phyloP scores from a whole-genome alignment of 176 grass and related monocot genomes.

The Oryza glumipatula region DNA sequence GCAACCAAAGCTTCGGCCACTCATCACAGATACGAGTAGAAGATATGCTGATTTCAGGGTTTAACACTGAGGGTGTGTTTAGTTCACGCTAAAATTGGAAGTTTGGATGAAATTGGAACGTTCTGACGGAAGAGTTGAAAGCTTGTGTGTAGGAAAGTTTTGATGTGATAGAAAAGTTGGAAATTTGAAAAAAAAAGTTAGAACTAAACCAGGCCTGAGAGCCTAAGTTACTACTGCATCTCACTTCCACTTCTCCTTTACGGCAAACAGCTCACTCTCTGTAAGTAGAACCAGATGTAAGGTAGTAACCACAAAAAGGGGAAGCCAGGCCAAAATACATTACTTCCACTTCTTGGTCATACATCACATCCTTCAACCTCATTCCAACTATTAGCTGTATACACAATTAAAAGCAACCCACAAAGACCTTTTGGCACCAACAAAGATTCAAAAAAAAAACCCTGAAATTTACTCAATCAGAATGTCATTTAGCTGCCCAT shows the following conservation, averaged over 20 bases:
- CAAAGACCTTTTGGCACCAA: conserved; percentile 25
- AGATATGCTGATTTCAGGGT: too few species aligned
- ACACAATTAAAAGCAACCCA: conserved; percentile 45
- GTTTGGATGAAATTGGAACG: too few species aligned
- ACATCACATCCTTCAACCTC: conserved; percentile 42
- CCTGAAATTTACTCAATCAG: not conserved
- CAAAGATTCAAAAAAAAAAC: not conserved
- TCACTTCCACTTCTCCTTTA: conserved; percentile 17
- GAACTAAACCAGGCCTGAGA: too few species aligned
- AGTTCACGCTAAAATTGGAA: too few species aligned
- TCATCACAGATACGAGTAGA: too few species aligned
- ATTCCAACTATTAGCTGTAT: conserved; percentile 45
- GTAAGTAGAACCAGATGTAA: conserved; percentile 23
- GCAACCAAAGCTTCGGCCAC: too few species aligned
- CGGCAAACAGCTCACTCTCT: conserved; percentile 28
- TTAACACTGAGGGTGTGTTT: too few species aligned
- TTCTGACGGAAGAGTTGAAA: too few species aligned
- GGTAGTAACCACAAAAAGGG: conserved; percentile 17
- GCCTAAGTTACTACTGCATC: not conserved
- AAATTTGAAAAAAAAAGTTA: too few species aligned
- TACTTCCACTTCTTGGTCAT: conserved; percentile 37
- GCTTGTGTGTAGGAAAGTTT: too few species aligned
- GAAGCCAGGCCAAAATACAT: conserved; percentile 51
- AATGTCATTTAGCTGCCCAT: conserved; percentile 46
- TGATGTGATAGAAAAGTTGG: too few species aligned